Evolutionary conservation across 176 grass and related monocot genomes (phyloP).

Genomic region (barley (Hordeum vulgare)): MorexV3_pseudomolecules_assembly NC_058523.1:422361807-422362306

Average conservation of each 20-base stretch:
- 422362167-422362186: slow-evolving; percentile 69
- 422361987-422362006: slow-evolving; percentile 40
- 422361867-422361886: slow-evolving; percentile 46
- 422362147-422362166: slow-evolving; percentile 60
- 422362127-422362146: slow-evolving; percentile 30
- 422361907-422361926: slow-evolving; percentile 68
- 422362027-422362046: slow-evolving; percentile 51
- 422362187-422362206: slow-evolving; percentile 63
- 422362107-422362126: slow-evolving; percentile 39
- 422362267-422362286: too few species aligned
- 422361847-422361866: slow-evolving; percentile 63
- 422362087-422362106: slow-evolving; percentile 26
- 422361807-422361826: slow-evolving; percentile 50
- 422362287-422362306: fast-evolving
- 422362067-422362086: slow-evolving; percentile 53
- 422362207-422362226: too few species aligned
- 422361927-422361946: slow-evolving; percentile 33
- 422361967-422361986: neutral
- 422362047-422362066: slow-evolving; percentile 70
- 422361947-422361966: slow-evolving; percentile 21
- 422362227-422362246: too few species aligned
- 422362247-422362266: too few species aligned
- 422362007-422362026: slow-evolving; percentile 50
- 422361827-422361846: slow-evolving; percentile 33
- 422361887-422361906: slow-evolving; percentile 48